Evolutionary conservation across 257 asterid species (phyloP), one percentile per base, ranked within the genome.

Genomic region (Prunella vulgaris): DNA sequence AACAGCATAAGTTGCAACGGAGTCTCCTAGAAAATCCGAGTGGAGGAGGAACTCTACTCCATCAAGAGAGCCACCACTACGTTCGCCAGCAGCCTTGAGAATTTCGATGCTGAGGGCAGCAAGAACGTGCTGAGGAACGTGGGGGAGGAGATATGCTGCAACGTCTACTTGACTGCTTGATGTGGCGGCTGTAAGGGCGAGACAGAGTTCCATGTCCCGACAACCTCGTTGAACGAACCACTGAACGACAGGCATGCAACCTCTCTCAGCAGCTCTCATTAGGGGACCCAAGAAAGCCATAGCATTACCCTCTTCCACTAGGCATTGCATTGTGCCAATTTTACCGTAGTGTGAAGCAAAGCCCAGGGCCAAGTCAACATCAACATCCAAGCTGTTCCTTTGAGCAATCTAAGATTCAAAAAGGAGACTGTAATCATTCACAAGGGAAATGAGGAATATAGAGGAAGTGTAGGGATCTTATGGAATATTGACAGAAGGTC

Each of bases 231-330:
- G 79, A 35, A 94, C 97, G 38, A 94, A 94, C 99, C 99, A 94
- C 75, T 86, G 82, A 6, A 91, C 97, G 1, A 94, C 99, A 3
- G 89, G 84, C 88, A 89, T 81, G 79, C 96, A 91, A 20, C 97
- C 97, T 81, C 99, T 71, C 81, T 94, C 99, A 0, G 99, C 96
- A 1, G 99, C 99, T 79, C 97, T 79, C 99, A 91, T 94, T 28
- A 94, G 75, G 30, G 99, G 99, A 18, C 99, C 99, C 75, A 91
- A 79, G 86, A 91, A 94, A 49, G 97, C 92, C 92, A 87, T 78
- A 20, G 99, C 99, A 32, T 91, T 85, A 7, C 99, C 97, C 79
- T 93, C 98, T 72, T 90, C 95, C 18, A 93, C 97, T 17, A 94
- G 84, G 52, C 99, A 94, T 80, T 94, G 97, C 99, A 91, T 91